Base-by-base conservation (phyloP, 371 early-diverging fungal genomes). In the Actinomucor elegans region DNA sequence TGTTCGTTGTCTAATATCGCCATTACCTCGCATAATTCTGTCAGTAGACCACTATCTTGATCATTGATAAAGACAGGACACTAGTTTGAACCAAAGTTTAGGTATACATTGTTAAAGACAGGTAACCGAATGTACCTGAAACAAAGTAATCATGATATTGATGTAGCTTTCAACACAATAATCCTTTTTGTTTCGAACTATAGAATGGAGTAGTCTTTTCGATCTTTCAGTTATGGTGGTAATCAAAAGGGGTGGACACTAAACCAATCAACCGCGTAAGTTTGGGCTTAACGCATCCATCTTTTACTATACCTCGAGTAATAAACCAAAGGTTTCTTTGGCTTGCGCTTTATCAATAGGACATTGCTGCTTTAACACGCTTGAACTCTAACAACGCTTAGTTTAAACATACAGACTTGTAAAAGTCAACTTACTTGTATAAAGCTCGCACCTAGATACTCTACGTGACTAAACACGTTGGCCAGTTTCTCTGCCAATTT, bases 111-210 rank as follows among this genome's bases (percentile, higher is more conserved):
- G n/a, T n/a, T n/a, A n/a, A n/a, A n/a, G n/a, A n/a, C n/a, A n/a
- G n/a, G n/a, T n/a, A n/a, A n/a, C n/a, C n/a, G n/a, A 12, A 49
- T 11, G 43, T 62, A 66, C 71, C 56, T 71, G 75, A 28, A 71
- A 75, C 48, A 69, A 17, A 12, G 69, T 66, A 9, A 75, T 55
- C 5, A 75, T 46, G 7, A 60, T 42, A 44, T 69, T 68, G 8
- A 71, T 14, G 10, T 64, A 48, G 4, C 34, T 17, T 6, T 43
- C 26, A 5, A 37, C 5, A 3, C 48, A 41, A 1, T 18, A 45
- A 8, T 60, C 55, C 32, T 65, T 58, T 3, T 32, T 62, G 18
- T 36, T 60, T 18, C 48, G 41, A 26, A 32, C 41, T 4, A 55
- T 48, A 2, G 24, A 24, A 11, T 31, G 32, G 14, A 65, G 11